Evolutionary conservation across 2,329 filamentous ascomycete genomes (phyloP).

Genomic region (Diplodia sapinea): DNA sequence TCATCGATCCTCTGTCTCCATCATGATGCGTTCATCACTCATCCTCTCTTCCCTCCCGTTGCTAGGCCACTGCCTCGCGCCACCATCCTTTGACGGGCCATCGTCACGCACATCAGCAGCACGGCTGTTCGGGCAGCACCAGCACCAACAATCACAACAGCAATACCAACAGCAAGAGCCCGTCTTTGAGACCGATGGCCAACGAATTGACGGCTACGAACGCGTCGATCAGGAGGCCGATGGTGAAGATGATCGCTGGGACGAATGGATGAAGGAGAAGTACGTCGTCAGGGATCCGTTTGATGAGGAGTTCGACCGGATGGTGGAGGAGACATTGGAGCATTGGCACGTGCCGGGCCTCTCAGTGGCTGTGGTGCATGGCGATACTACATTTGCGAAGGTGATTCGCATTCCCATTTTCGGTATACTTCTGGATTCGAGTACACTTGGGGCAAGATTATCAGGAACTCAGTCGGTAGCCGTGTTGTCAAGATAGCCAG

Average conservation of each 20-base stretch:
- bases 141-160: neutral
- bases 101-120: neutral
- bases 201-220: neutral
- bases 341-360: constrained; percentile 58
- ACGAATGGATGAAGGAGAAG: neutral
- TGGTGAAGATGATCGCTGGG: neutral
- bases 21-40: neutral
- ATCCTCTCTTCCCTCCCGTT: neutral
- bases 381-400: constrained; percentile 50
- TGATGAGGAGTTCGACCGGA: constrained; percentile 32
- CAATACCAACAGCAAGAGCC: constrained; percentile 1
- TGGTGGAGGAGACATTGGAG: constrained; percentile 43
- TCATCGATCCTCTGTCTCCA: neutral
- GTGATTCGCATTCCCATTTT: constrained; percentile 27
- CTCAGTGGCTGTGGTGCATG: constrained; percentile 57
- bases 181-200: neutral
- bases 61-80: neutral
- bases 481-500: too few relatives aligned
- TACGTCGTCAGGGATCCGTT: constrained; percentile 19
- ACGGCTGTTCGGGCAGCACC: neutral
- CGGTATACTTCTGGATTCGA: neutral
- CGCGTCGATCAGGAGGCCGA: neutral
- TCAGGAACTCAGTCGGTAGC: too few relatives aligned
- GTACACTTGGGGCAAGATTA: too few relatives aligned
- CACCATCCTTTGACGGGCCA: neutral